Percentiles rank a stretch among this genome's conserved stretches.
Conservation (phyloP, 1,284 basidiomycete genomes). For the Ganoderma meredithae region DNA sequence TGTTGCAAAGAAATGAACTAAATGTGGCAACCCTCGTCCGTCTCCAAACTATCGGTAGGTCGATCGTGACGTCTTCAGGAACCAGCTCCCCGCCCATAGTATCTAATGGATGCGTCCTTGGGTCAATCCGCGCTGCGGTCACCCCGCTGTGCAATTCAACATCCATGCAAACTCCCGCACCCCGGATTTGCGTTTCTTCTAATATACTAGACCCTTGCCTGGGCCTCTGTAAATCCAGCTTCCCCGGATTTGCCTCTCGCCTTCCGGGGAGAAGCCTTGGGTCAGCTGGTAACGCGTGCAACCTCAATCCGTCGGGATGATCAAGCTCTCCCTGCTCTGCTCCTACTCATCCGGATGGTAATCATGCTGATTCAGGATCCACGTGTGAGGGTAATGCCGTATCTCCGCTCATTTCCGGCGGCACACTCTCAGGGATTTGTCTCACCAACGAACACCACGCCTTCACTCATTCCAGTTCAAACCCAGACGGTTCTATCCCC, state of each 20-base stretch:
- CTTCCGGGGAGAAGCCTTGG: neutral
- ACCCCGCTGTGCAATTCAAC: conserved; percentile 5
- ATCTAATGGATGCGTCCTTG: conserved; percentile 2
- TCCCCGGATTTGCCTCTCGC: conserved; percentile 1
- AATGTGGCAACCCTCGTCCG: neutral
- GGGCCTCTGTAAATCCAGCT: conserved; percentile 1
- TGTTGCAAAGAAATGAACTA: conserved; percentile 6
- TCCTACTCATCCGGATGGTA: neutral
- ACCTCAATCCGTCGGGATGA: conserved; percentile 9
- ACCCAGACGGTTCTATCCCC: neutral
- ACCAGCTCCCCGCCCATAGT: neutral
- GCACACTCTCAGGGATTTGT: neutral
- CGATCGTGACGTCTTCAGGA: conserved; percentile 20
- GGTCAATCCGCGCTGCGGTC: conserved; percentile 10
- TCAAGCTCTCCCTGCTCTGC: neutral
- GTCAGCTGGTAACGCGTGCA: conserved; percentile 1
- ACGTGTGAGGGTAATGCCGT: neutral
- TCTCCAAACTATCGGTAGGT: conserved; percentile 14
- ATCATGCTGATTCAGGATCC: neutral
- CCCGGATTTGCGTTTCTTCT: conserved; percentile 3
- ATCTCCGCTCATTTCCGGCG: conserved; percentile 16
- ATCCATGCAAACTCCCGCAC: neutral
- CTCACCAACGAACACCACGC: neutral
- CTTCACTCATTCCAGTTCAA: neutral
- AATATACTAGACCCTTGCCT: neutral